A percentile compares a stretch with the other conserved stretches of the same genome.
Conservation (phyloP, 805 yeast species). For the Wilhelminamyces savonicus region DNA sequence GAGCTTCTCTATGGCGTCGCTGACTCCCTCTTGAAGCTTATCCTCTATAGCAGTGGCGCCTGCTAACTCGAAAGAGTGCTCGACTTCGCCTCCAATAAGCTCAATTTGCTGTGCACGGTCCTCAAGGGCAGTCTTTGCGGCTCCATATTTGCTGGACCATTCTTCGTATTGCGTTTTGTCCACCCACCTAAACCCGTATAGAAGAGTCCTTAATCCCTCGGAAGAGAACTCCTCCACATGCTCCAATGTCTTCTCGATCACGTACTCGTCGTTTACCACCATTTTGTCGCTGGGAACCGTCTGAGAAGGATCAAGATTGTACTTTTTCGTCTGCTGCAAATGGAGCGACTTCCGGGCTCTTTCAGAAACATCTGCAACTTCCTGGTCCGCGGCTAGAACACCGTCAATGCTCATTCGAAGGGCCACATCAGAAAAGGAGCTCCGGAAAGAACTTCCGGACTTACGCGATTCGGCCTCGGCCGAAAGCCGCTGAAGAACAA, state of each 20-base stretch:
- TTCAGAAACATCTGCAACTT: conserved; percentile 46
- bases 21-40: conserved; percentile 93
- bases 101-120: conserved; percentile 66
- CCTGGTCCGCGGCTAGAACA: conserved; percentile 43
- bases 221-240: conserved; percentile 93
- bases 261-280: conserved; percentile 64
- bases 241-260: conserved; percentile 77
- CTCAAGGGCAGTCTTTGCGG: conserved; percentile 69
- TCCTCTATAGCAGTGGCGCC: conserved; percentile 99
- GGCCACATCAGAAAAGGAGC: conserved; percentile 13
- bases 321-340: conserved; percentile 50
- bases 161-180: conserved; percentile 47
- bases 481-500: conserved; percentile 50
- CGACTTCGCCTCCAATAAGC: conserved; percentile 66
- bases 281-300: conserved; percentile 45
- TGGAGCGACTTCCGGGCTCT: conserved; percentile 55
- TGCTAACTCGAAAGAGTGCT: conserved; percentile 55
- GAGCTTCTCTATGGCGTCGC: conserved; percentile 87
- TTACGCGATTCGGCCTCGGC: conserved; percentile 22
- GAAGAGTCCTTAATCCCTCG: conserved; percentile 86
- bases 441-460: conserved; percentile 25
- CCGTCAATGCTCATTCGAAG: conserved; percentile 44
- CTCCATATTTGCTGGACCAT: conserved; percentile 65
- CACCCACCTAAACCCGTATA: conserved; percentile 77
- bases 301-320: conserved; percentile 26